Evolutionary conservation across 805 yeast genomes (phyloP), one percentile per base, ranked within the genome.

Genomic region (Lipomyces mesembrius): DNA sequence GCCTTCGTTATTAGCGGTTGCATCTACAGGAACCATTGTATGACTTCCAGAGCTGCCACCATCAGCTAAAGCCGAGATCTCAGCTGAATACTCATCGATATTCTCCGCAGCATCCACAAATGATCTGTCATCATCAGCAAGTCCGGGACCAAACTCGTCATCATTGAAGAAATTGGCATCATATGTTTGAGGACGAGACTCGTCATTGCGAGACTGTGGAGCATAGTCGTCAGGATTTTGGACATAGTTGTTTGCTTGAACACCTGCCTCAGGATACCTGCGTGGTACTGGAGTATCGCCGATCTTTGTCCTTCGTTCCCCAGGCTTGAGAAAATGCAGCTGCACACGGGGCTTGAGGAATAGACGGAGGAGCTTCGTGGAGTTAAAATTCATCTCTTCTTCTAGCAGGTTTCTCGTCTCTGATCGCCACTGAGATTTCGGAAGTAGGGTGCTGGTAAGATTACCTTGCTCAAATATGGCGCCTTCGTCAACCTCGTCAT

Each of bases 331-430:
- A 52, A 60, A 52, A 9, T 61, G 61, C 2, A 69, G 64, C 25
- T 53, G 59, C 20, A 65, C 75, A 29, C 72, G 64, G 2, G 97
- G 96, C 75, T 90, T 90, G 57, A 88, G 78, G 74, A 90, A 90
- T 43, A 91, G 80, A 64, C 83, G 84, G 8, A 90, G 84, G 64
- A 94, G 82, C 65, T 86, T 83, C 60, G 85, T 85, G 0, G 97
- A 87, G 5, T 88, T 84, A 77, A 90, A 91, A 69, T 84, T 87
- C 68, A 85, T 81, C 76, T 91, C 97, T 70, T 87, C 88, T 0
- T 97, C 97, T 7, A 91, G 78, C 56, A 86, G 75, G 72, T 85
- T 83, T 59, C 80, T 80, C 49, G 81, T 76, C 2, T 79, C 79
- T 3, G 83, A 79, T 12, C 75, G 74, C 75, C 83, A 75, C 57